Evolutionary conservation across 2,329 filamentous ascomycete genomes (phyloP), one percentile per base, ranked within the genome.

Genomic region (Akanthomyces dipterigenus): DNA sequence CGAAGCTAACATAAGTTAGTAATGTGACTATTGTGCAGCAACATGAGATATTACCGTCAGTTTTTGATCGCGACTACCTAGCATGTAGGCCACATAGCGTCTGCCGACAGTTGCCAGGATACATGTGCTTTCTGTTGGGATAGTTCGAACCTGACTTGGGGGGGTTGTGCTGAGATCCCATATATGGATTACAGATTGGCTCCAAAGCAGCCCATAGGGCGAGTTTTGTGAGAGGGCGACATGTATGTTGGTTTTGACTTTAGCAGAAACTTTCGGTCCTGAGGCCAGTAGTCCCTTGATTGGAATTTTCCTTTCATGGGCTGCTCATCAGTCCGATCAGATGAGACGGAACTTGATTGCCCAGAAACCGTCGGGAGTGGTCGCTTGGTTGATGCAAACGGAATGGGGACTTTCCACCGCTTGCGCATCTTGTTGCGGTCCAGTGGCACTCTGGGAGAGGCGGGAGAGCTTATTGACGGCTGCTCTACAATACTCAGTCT

Each of bases 1-100:
- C 73, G 71, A 38, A 77, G 67, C 75, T 77, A n/a, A 8, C 7
- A n/a, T 20, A 26, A 9, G 53, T 56, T 36, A 61, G 45, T 11
- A 42, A 26, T 18, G 2, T 62, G 1, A 24, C 14, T 31, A 28
- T 6, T 12, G 18, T 34, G 31, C 16, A 20, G 3, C 9, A 5
- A 34, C 55, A 18, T 40, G 7, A 31, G 9, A 26, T 49, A 69
- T 69, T 70, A 76, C 75, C 11, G 74, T 76, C 2, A 77, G 69
- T 55, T 72, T 76, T 46, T 76, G 74, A 60, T 76, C 75, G n/a
- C 73, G 68, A 18, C 71, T 75, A 3, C 74, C 73, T 61, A 76
- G 71, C 6, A 77, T 70, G 63, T 76, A 77, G 28, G 73, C 75
- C 24, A 76, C 60, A 62, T 75, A 70, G 7, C 66, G 66, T 60